Evolutionary conservation across 2,329 filamentous ascomycete species (phyloP), one percentile per base, ranked within the genome.

Genomic region (Ophiostoma ulmi): DNA sequence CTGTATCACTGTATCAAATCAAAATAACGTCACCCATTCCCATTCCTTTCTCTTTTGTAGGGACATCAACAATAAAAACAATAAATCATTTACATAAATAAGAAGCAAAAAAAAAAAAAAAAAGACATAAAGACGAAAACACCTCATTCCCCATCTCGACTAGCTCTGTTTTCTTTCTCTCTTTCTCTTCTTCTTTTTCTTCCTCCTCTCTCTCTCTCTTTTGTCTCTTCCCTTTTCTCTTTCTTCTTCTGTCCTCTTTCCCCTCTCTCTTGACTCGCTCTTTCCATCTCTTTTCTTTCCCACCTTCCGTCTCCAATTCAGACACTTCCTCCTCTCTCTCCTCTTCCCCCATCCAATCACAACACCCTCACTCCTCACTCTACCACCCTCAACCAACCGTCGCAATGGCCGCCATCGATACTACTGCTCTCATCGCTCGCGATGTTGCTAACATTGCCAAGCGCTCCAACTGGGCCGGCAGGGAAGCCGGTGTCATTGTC

Each of bases 401-500:
- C 68, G 76, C 76, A 78, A 80, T 80, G 79, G 74, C 78, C 74
- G 78, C 78, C 74, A 77, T 80, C 75, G 75, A 74, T 73, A 74
- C 74, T 39, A 48, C 72, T 31, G 52, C 73, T 1, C 71, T 79
- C 67, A 73, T 78, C 73, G 76, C 77, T 70, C 78, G 78, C 76
- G 75, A 78, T 72, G 48, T 77, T 70, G 71, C 75, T 81, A 82
- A 75, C 80, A 80, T 88, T 73, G 77, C 80, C 76, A 87, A 84
- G 81, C 83, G 83, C 73, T 83, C 85, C 79, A 86, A 88, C 81
- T 90, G 85, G 84, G 86, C 87, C 35, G 75, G 78, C 72, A 75
- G 79, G 41, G 85, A 90, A 76, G 82, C 84, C 64, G 87, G 87
- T 78, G 86, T 89, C 73, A 82, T 90, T 68, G 80, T 89, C 74